A percentile compares a stretch with the other conserved stretches of the same genome.
Conservation (phyloP, 441 rosid species). For the Bruguiera hainesii region DNA sequence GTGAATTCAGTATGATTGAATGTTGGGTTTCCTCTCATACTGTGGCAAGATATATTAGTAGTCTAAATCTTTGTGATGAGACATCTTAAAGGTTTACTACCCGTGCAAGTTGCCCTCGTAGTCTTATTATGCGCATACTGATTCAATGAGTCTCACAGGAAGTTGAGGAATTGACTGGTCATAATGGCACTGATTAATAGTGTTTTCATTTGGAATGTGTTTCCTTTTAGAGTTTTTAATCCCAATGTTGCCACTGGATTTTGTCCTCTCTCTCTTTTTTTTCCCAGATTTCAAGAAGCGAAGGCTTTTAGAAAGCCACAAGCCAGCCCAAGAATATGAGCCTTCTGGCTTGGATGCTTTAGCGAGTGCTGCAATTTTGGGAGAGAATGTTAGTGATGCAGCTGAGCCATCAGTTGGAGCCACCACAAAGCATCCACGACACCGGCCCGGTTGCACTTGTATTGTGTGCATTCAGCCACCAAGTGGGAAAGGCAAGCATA, state of each 20-base stretch:
- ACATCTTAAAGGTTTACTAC: background rate
- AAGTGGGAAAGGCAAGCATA: slow-evolving; percentile 93
- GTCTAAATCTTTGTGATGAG: background rate
- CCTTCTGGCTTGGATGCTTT: slow-evolving; percentile 82
- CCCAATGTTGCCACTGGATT: background rate
- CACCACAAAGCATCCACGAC: slow-evolving; percentile 95
- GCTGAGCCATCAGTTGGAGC: slow-evolving; percentile 56
- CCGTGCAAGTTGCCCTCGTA: background rate
- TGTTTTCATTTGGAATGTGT: background rate
- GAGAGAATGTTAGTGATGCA: slow-evolving; percentile 45
- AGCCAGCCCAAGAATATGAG: slow-evolving; percentile 36
- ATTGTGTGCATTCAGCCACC: slow-evolving; percentile 99
- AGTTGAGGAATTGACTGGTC: background rate
- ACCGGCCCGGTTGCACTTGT: slow-evolving; percentile 89
- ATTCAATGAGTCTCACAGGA: background rate
- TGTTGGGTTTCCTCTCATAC: too few species aligned
- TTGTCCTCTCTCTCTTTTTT: background rate
- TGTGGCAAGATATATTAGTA: background rate
- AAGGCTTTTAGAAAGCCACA: slow-evolving; percentile 39
- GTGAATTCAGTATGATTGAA: too few species aligned
- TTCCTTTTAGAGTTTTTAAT: background rate
- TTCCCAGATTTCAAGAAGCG: slow-evolving; percentile 40
- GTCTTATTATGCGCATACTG: background rate
- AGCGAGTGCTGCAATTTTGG: slow-evolving; percentile 82
- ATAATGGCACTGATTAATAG: background rate